A percentile compares a stretch with the other conserved stretches of the same genome.
These are phyloP conservation scores for Lanmaoa rubissima DNA, from an alignment of 768 basidiomycete genomes.

Conservation along the genomic window DNA sequence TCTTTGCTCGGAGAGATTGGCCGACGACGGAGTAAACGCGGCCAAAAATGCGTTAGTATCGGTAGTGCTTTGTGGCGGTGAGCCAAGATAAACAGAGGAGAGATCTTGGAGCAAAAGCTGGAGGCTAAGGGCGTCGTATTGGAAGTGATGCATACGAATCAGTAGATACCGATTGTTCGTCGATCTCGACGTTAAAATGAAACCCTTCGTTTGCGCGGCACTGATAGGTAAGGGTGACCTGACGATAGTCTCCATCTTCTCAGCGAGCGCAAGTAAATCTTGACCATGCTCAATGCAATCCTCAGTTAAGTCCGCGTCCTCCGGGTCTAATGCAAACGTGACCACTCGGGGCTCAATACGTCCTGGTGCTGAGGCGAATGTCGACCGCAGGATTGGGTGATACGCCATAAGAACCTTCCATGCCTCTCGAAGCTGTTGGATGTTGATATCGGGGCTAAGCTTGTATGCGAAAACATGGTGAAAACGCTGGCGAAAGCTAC, in stretches of 20 bases:
- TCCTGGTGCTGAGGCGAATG: constrained; percentile 32
- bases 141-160: constrained; percentile 46
- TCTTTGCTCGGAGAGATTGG: constrained; percentile 21
- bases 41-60: constrained; percentile 31
- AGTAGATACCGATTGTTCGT: constrained; percentile 21
- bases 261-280: constrained; percentile 5
- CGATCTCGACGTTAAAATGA: constrained; percentile 16
- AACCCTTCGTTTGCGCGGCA: constrained; percentile 21
- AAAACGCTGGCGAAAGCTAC: constrained; percentile 39
- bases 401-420: constrained; percentile 38
- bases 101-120: constrained; percentile 41
- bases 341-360: constrained; percentile 21
- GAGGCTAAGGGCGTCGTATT: constrained; percentile 50
- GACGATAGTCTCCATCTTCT: constrained; percentile 25
- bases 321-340: constrained; percentile 19
- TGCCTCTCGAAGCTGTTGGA: constrained; percentile 29
- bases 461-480: constrained; percentile 45
- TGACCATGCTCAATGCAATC: constrained; percentile 12
- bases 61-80: constrained; percentile 19
- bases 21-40: constrained; percentile 19
- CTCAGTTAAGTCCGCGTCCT: constrained; percentile 1
- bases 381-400: constrained; percentile 44
- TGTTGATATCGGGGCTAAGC: constrained; percentile 32
- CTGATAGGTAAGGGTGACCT: constrained; percentile 20
- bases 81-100: constrained; percentile 33